phyloP scores from a whole-genome alignment of 2,329 filamentous ascomycete genomes.

The Mollisia scopiformis region DNA sequence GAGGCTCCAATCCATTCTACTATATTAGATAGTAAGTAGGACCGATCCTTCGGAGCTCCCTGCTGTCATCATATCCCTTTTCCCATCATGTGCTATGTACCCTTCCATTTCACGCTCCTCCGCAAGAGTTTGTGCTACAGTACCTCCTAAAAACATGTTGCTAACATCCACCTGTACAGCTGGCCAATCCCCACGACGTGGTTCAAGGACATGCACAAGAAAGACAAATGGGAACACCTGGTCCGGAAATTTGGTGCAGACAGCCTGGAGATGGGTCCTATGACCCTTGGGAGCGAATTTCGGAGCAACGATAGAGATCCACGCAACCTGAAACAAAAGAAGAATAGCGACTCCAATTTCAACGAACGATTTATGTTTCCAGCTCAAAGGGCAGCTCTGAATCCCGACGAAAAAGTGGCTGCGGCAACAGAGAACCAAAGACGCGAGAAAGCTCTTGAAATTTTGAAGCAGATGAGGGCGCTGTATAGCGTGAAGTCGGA shows the following conservation, averaged over 20 bases:
- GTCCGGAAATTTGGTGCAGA: neutral
- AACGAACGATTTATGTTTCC: neutral
- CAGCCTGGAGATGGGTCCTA: neutral
- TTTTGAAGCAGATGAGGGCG: neutral
- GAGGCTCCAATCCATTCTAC: neutral
- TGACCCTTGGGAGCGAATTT: neutral
- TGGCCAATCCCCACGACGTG: slow-evolving; percentile 6
- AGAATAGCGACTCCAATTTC: too few species aligned
- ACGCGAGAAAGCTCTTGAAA: neutral
- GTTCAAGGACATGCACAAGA: neutral
- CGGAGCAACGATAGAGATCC: neutral
- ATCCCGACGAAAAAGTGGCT: neutral
- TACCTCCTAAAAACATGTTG: too few species aligned
- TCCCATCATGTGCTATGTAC: too few species aligned
- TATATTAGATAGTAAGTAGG: neutral
- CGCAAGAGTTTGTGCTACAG: too few species aligned
- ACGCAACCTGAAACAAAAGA: neutral
- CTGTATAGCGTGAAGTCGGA: neutral
- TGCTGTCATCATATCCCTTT: too few species aligned
- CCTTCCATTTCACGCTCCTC: too few species aligned
- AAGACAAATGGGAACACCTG: neutral
- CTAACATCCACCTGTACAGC: too few species aligned
- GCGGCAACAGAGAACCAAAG: neutral
- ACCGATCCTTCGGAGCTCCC: too few species aligned
- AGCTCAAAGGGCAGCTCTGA: neutral